phyloP scores from a whole-genome alignment of 352 stramenopile genomes.

The Chrysophaeum taylorii region DNA sequence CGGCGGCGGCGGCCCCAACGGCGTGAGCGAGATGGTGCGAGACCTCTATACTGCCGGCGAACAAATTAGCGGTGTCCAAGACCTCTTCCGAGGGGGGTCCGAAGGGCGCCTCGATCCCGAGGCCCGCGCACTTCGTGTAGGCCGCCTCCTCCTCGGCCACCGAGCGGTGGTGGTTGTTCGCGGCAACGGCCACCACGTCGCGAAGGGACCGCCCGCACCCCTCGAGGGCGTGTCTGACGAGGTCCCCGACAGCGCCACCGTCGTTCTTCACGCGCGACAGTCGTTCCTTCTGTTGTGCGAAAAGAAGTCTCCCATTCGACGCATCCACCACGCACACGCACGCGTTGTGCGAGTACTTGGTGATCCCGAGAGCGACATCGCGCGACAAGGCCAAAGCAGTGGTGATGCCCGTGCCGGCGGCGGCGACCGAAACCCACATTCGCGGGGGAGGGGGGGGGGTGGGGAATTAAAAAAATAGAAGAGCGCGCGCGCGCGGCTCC shows the following conservation, averaged over 20 bases:
- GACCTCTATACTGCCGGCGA: constrained; percentile 7
- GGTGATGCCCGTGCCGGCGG: no score
- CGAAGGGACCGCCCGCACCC: no score
- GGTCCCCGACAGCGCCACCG: constrained; percentile 18
- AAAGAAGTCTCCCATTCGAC: no score
- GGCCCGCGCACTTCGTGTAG: background rate
- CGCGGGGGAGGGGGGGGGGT: no score
- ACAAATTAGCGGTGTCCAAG: background rate
- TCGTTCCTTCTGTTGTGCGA: no score
- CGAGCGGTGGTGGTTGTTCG: constrained; percentile 25
- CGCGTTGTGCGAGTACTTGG: constrained; percentile 22
- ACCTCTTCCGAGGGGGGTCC: background rate
- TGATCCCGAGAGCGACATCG: constrained; percentile 14
- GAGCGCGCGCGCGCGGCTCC: no score
- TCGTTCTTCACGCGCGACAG: constrained; percentile 16
- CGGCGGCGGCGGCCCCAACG: background rate
- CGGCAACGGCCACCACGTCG: constrained; percentile 9
- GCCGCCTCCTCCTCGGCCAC: background rate
- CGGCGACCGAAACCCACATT: no score
- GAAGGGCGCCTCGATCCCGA: background rate
- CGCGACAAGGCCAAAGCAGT: no score
- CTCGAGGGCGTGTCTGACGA: constrained; percentile 17
- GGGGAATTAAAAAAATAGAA: no score
- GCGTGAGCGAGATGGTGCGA: constrained; percentile 27
- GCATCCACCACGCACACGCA: no score